phyloP scores from a whole-genome alignment of 441 rosid species.

The Codiaeum variegatum region DNA sequence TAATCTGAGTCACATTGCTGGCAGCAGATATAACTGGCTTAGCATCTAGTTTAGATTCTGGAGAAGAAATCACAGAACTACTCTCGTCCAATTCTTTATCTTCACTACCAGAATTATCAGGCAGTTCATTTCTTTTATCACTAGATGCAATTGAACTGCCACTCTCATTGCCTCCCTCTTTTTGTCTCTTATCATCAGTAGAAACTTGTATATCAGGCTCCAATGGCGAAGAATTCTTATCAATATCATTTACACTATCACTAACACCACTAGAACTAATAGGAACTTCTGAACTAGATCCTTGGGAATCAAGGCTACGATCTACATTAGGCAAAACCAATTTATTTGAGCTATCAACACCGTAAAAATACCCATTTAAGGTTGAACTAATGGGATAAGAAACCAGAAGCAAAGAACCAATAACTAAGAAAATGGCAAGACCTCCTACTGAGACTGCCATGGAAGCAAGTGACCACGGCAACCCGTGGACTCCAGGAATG shows the following conservation, averaged over 20 bases:
- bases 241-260: constrained; percentile 20
- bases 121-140: constrained; percentile 11
- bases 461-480: constrained; percentile 60
- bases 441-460: constrained; percentile 53
- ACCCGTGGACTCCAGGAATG: constrained; percentile 31
- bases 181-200: constrained; percentile 17
- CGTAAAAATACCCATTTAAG: constrained; percentile 51
- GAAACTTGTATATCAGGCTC: constrained; percentile 17
- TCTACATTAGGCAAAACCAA: constrained; percentile 28
- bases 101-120: constrained; percentile 13
- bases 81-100: constrained; percentile 27
- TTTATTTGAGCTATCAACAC: constrained; percentile 38
- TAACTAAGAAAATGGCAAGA: constrained; percentile 57
- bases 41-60: constrained; percentile 23
- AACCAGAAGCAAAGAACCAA: constrained; percentile 62
- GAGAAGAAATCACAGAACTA: constrained; percentile 19
- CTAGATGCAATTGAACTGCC: constrained; percentile 20
- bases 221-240: constrained; percentile 13
- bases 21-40: constrained; percentile 22
- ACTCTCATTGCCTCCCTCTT: constrained; percentile 19
- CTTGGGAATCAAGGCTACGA: constrained; percentile 15
- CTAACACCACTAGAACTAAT: constrained; percentile 24
- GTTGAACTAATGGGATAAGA: constrained; percentile 57
- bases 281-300: constrained; percentile 27
- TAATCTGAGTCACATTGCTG: constrained; percentile 23